Conservation (phyloP, 352 stramenopile species). For the Phytophthora kernoviae region DNA sequence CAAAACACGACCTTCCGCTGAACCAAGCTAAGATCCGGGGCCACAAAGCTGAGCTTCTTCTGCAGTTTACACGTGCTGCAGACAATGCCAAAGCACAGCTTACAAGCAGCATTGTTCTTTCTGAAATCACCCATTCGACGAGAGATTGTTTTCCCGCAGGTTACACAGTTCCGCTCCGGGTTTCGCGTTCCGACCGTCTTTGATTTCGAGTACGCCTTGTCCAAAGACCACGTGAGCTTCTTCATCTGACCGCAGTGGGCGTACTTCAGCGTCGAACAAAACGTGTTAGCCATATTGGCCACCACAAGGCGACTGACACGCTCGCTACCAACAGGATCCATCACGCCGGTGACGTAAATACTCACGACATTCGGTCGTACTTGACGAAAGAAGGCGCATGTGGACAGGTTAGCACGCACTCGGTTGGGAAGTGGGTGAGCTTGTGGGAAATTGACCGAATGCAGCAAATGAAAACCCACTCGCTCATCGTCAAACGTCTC, state of each 20-base stretch:
- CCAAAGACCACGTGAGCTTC: slow-evolving; percentile 30
- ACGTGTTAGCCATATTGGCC: slow-evolving; percentile 17
- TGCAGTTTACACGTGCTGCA: slow-evolving; percentile 25
- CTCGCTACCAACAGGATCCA: slow-evolving; percentile 25
- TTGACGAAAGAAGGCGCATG: slow-evolving; percentile 54
- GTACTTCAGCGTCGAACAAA: slow-evolving; percentile 26
- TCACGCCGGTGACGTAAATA: slow-evolving; percentile 39
- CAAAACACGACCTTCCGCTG: slow-evolving; percentile 38
- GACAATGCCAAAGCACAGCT: slow-evolving; percentile 22
- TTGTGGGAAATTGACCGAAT: slow-evolving; percentile 23
- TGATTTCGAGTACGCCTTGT: slow-evolving; percentile 18
- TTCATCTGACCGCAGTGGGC: slow-evolving; percentile 36
- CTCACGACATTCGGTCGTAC: slow-evolving; percentile 40
- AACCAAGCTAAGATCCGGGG: slow-evolving; percentile 10
- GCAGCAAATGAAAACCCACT: slow-evolving; percentile 28
- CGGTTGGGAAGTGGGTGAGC: slow-evolving; percentile 33
- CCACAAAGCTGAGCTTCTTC: slow-evolving; percentile 29
- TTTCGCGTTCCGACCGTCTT: slow-evolving; percentile 17
- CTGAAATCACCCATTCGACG: slow-evolving; percentile 17
- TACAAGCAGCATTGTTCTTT: slow-evolving; percentile 15
- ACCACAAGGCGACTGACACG: slow-evolving; percentile 25
- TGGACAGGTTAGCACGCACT: slow-evolving; percentile 48
- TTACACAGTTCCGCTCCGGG: slow-evolving; percentile 25
- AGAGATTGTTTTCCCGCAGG: slow-evolving; percentile 15
- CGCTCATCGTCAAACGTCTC: slow-evolving; percentile 29